Evolutionary conservation across 2,329 filamentous ascomycete genomes (phyloP).

Genomic region (Botrytis cinerea): DNA sequence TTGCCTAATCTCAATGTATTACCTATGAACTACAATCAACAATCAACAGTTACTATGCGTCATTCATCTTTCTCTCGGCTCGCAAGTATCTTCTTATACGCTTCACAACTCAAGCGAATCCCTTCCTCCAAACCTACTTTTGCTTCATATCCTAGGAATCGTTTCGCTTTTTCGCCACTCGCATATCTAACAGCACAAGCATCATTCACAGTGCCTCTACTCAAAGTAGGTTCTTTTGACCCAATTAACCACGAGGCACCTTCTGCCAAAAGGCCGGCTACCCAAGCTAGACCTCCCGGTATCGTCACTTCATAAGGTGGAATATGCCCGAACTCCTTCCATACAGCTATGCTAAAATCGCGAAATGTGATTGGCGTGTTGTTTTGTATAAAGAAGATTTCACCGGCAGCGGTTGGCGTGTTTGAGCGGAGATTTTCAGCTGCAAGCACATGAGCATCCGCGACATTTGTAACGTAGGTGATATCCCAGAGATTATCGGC

Average conservation of each 20-base stretch:
- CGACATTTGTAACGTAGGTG: slow-evolving; percentile 19
- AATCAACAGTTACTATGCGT: no score
- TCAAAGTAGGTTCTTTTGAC: not conserved
- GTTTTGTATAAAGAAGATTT: slow-evolving; percentile 17
- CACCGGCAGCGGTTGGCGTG: slow-evolving; percentile 5
- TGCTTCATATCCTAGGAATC: slow-evolving; percentile 16
- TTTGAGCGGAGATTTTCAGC: slow-evolving; percentile 7
- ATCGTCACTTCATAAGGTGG: slow-evolving; percentile 1
- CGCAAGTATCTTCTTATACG: slow-evolving; percentile 7
- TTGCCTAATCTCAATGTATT: not conserved
- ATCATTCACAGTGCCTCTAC: slow-evolving; percentile 18
- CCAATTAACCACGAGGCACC: not conserved
- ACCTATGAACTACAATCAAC: no score
- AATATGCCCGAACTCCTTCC: slow-evolving; percentile 17
- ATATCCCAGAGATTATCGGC: slow-evolving; percentile 17
- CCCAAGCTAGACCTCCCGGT: slow-evolving; percentile 5
- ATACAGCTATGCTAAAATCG: slow-evolving; percentile 8
- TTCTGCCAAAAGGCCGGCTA: slow-evolving; percentile 13
- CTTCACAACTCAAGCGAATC: slow-evolving; percentile 20
- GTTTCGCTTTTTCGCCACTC: slow-evolving; percentile 12
- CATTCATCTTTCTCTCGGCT: not conserved
- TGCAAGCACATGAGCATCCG: slow-evolving; percentile 20
- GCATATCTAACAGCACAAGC: slow-evolving; percentile 20
- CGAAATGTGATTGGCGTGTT: slow-evolving; percentile 14
- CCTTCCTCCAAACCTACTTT: slow-evolving; percentile 15